Evolutionary conservation across 2,329 filamentous ascomycete genomes (phyloP).

Genomic region (Coccinonectria pachysandricola): DNA sequence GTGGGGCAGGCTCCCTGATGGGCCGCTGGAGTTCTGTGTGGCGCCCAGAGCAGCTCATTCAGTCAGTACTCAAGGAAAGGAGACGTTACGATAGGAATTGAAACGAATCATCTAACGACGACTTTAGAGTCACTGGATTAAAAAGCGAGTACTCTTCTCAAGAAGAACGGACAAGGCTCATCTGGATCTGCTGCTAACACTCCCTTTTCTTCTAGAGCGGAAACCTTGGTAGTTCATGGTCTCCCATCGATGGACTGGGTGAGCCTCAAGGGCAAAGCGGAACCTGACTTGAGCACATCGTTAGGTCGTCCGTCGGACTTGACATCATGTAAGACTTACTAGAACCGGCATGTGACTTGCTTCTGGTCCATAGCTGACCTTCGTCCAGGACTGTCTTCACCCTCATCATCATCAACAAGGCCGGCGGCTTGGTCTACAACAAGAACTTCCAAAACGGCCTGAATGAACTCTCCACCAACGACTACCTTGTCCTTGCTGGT

Average conservation of each 20-base stretch:
- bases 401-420: conserved; percentile 97
- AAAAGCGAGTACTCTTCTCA: too few species aligned
- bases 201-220: too few species aligned
- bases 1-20: conserved; percentile 16
- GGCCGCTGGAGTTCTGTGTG: too few species aligned
- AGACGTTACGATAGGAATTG: too few species aligned
- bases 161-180: too few species aligned
- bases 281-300: conserved; percentile 5
- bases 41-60: background rate
- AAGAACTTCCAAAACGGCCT: conserved; percentile 82
- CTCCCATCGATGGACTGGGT: conserved; percentile 11
- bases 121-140: too few species aligned
- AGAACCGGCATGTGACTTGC: too few species aligned
- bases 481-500: conserved; percentile 91
- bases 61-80: background rate
- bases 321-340: conserved; percentile 13
- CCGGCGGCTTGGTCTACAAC: conserved; percentile 92
- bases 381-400: conserved; percentile 75
- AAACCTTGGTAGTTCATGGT: conserved; percentile 9
- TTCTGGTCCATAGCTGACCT: background rate
- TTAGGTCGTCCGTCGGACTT: conserved; percentile 3
- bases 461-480: conserved; percentile 84
- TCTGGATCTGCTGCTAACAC: too few species aligned
- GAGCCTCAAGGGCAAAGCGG: conserved; percentile 12
- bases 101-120: too few species aligned